A percentile compares a stretch with the other conserved stretches of the same genome.
These are phyloP conservation scores for Schoenoplectus tabernaemontani DNA, from an alignment of 202 grass and related monocot genomes.

Conservation along the genomic window DNA sequence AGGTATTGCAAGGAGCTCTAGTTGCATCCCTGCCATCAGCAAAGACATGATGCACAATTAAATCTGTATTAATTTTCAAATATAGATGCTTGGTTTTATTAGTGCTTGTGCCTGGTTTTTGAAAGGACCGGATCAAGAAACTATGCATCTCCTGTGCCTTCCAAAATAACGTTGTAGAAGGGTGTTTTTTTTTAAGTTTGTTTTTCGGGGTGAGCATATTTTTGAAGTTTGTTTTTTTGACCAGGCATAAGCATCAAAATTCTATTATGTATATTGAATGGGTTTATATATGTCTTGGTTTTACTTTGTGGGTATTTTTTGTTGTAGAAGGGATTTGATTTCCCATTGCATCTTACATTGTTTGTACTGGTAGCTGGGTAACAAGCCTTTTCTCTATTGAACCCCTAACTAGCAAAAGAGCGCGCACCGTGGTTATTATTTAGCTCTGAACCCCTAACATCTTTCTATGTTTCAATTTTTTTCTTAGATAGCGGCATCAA, in stretches of 20 bases:
- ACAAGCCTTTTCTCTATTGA: too few species aligned
- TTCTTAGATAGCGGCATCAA: too few species aligned
- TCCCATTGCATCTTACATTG: too few species aligned
- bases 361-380: too few species aligned
- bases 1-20: constrained; percentile 52
- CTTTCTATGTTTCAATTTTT: too few species aligned
- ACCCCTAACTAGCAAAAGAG: too few species aligned
- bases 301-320: constrained; percentile 3
- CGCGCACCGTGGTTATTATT: too few species aligned
- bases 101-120: constrained; percentile 4
- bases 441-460: too few species aligned
- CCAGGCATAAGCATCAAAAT: neutral
- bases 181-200: neutral
- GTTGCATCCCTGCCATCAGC: constrained; percentile 78
- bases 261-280: constrained; percentile 5
- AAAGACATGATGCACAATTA: constrained; percentile 34
- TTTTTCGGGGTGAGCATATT: neutral
- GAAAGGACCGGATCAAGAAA: constrained; percentile 3
- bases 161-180: neutral
- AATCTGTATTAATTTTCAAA: neutral
- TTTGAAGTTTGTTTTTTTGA: constrained; percentile 18
- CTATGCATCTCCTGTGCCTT: neutral
- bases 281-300: neutral
- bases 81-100: neutral
- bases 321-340: neutral